Percentiles rank a stretch among this genome's conserved stretches.
Evolutionary conservation across 2,329 filamentous ascomycete species (phyloP).

Genomic region (Colletotrichum costaricense): DNA sequence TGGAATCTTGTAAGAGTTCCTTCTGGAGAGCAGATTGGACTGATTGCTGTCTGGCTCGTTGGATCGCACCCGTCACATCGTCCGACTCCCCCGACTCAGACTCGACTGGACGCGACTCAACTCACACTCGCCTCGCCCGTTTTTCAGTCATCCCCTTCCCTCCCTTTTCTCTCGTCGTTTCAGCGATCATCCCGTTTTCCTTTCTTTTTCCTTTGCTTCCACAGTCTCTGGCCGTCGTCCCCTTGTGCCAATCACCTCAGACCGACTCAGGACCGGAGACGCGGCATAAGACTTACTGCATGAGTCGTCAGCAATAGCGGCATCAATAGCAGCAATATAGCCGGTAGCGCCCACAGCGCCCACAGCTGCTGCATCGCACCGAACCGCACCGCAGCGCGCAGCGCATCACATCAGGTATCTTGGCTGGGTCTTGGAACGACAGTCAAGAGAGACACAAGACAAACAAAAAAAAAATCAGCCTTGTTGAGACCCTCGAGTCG

Average conservation of each 20-base stretch:
- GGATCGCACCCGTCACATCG: constrained; percentile 2
- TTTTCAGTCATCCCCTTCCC: not conserved
- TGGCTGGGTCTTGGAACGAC: not conserved
- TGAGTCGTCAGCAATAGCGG: constrained; percentile 13
- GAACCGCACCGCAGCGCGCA: not conserved
- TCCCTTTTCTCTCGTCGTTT: not conserved
- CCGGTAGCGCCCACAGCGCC: not conserved
- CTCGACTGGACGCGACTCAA: not conserved
- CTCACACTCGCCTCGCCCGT: not conserved
- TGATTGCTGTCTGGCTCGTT: constrained; percentile 1
- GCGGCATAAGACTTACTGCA: not conserved
- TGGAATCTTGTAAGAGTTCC: not conserved
- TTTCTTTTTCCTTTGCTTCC: not conserved
- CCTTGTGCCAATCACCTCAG: not conserved
- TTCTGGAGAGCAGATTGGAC: not conserved
- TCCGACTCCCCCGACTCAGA: not conserved
- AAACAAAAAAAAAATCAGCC: not conserved
- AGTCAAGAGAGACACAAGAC: not conserved
- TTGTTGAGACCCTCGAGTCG: not conserved
- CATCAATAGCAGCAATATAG: not conserved
- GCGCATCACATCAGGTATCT: not conserved
- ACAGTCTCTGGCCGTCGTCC: not conserved
- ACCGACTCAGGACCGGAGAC: not conserved
- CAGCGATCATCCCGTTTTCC: not conserved
- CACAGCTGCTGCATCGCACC: not conserved